A percentile compares a stretch with the other conserved stretches of the same genome.
Conservation (phyloP, 106 monocot genomes). For the Dioscorea dumetorum region DNA sequence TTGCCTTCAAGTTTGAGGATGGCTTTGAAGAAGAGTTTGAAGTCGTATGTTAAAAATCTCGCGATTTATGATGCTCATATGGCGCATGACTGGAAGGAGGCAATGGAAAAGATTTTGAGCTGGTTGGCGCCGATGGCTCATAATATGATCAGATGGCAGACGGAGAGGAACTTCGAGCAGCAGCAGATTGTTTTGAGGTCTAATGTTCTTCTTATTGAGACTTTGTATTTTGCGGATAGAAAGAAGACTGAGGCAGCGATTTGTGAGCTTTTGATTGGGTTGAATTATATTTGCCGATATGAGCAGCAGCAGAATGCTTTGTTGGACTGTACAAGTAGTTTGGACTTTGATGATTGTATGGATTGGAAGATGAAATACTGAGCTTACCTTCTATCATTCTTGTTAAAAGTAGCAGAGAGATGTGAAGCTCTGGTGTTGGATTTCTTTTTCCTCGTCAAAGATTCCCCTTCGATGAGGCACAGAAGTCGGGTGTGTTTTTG, state of each 20-base stretch:
- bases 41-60: constrained; percentile 55
- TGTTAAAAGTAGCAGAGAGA: background rate
- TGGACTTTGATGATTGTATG: constrained; percentile 74
- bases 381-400: constrained; percentile 2
- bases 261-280: constrained; percentile 80
- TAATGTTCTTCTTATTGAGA: constrained; percentile 67
- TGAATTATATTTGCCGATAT: constrained; percentile 92
- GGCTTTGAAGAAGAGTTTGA: constrained; percentile 53
- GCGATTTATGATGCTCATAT: constrained; percentile 88
- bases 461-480: constrained; percentile 5
- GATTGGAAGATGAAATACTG: constrained; percentile 58
- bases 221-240: constrained; percentile 86
- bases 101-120: constrained; percentile 46
- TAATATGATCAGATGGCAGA: constrained; percentile 92
- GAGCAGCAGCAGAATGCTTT: constrained; percentile 93
- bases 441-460: constrained; percentile 1
- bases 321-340: constrained; percentile 73
- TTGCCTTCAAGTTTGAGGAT: constrained; percentile 55
- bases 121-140: constrained; percentile 96
- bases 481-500: background rate
- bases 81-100: constrained; percentile 83
- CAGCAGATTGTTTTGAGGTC: constrained; percentile 58
- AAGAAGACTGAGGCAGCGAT: constrained; percentile 73
- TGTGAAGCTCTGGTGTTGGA: background rate
- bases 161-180: constrained; percentile 87